A percentile compares a stretch with the other conserved stretches of the same genome.
Evolutionary conservation across 768 basidiomycete species (phyloP).

Genomic region (Rubroboletus pulcherrimus): DNA sequence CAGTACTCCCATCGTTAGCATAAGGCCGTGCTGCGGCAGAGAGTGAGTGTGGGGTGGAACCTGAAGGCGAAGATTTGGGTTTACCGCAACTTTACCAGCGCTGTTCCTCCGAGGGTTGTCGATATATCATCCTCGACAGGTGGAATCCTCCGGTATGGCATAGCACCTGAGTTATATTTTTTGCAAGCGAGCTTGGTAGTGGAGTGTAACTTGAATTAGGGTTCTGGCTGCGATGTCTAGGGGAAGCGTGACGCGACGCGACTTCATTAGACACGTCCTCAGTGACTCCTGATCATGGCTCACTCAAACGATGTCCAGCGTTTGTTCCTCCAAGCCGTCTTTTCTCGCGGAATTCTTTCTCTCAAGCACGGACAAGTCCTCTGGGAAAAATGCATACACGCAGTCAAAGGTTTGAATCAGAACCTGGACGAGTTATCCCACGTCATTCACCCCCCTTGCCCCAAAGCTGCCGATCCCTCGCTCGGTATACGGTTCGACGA

Average conservation of each 20-base stretch:
- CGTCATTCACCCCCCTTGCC: slow-evolving; percentile 1
- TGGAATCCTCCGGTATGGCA: too few species aligned
- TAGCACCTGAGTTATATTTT: too few species aligned
- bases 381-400: slow-evolving; percentile 64
- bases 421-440: background rate
- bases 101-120: too few species aligned
- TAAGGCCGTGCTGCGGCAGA: too few species aligned
- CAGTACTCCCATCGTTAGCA: too few species aligned
- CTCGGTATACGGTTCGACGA: slow-evolving; percentile 44
- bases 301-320: slow-evolving; percentile 63
- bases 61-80: too few species aligned
- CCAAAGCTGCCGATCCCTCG: slow-evolving; percentile 53
- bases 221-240: too few species aligned
- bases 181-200: too few species aligned
- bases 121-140: too few species aligned
- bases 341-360: slow-evolving; percentile 70
- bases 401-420: slow-evolving; percentile 59
- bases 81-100: too few species aligned
- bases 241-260: background rate
- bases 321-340: slow-evolving; percentile 74
- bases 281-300: slow-evolving; percentile 28
- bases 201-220: too few species aligned
- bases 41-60: too few species aligned
- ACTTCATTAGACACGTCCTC: background rate
- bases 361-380: slow-evolving; percentile 58